These are phyloP conservation scores for Russula brevipes DNA, from an alignment of 768 basidiomycete genomes.

Conservation along the genomic window DNA sequence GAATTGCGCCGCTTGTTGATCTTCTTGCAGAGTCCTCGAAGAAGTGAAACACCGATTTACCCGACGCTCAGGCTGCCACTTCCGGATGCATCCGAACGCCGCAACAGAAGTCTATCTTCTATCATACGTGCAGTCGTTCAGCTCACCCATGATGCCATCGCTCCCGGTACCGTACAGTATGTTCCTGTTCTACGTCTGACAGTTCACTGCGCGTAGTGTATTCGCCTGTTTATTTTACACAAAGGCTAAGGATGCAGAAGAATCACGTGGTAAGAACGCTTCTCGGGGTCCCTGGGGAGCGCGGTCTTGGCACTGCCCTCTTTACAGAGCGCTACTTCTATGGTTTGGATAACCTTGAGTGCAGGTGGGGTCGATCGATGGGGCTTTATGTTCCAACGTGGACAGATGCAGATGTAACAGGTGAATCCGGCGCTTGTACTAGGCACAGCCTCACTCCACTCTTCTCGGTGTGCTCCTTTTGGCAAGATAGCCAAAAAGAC, in stretches of 20 bases:
- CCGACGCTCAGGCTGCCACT: neutral
- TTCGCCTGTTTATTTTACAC: neutral
- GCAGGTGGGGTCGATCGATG: conserved; percentile 1
- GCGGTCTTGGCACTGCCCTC: neutral
- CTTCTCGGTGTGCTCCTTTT: too few relatives aligned
- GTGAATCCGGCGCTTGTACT: neutral
- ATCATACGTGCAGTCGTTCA: neutral
- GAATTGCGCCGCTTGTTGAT: too few relatives aligned
- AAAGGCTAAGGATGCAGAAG: too few relatives aligned
- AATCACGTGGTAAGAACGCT: too few relatives aligned
- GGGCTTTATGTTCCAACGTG: neutral
- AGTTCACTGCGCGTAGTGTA: neutral
- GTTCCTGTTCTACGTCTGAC: neutral
- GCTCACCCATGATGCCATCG: neutral
- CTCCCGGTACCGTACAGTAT: neutral
- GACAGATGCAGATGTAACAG: neutral
- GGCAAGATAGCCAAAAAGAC: too few relatives aligned
- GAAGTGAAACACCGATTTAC: too few relatives aligned
- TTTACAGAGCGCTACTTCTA: neutral
- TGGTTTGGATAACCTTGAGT: neutral
- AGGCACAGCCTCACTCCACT: neutral
- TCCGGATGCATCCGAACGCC: neutral
- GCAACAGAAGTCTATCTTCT: neutral
- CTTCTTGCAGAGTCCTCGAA: too few relatives aligned
- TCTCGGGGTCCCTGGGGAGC: too few relatives aligned